Percentiles rank a stretch among this genome's conserved stretches.
These are phyloP conservation scores for Letharia columbiana DNA, from an alignment of 495 filamentous ascomycete genomes.

Conservation along the genomic window DNA sequence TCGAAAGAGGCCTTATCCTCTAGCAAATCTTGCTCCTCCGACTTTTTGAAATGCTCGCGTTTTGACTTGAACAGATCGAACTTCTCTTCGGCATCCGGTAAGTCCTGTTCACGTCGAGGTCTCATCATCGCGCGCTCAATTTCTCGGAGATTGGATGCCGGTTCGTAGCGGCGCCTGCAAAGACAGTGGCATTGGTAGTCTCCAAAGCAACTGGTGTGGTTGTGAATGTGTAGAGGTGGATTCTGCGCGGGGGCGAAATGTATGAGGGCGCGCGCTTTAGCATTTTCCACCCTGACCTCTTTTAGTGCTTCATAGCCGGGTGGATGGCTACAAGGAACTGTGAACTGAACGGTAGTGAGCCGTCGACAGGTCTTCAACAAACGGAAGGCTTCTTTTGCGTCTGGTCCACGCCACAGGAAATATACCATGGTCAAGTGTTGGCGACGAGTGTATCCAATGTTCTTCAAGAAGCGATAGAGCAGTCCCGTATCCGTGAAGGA, in stretches of 20 bases:
- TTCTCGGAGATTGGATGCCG: neutral
- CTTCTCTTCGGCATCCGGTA: neutral
- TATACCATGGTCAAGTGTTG: conserved; percentile 20
- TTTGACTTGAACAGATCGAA: conserved; percentile 8
- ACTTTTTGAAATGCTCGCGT: conserved; percentile 3
- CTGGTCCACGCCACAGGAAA: conserved; percentile 13
- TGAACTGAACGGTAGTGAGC: conserved; percentile 5
- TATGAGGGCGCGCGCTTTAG: neutral
- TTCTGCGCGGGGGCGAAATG: neutral
- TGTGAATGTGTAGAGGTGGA: neutral
- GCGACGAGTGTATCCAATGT: conserved; percentile 19
- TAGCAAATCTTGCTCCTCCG: conserved; percentile 1
- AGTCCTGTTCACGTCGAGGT: conserved; percentile 8
- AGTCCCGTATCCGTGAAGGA: conserved; percentile 25
- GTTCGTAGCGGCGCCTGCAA: neutral
- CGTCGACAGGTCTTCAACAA: conserved; percentile 12
- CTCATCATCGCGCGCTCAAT: conserved; percentile 15
- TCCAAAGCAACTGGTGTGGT: neutral
- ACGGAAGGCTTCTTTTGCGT: conserved; percentile 10
- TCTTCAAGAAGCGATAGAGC: conserved; percentile 22
- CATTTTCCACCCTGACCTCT: conserved; percentile 8
- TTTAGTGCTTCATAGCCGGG: conserved; percentile 13
- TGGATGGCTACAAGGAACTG: conserved; percentile 1
- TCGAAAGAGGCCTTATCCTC: neutral
- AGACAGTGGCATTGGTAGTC: neutral